Evolutionary conservation across 139 green algal species (phyloP).

Genomic region (Yamagishiella unicocca): DNA sequence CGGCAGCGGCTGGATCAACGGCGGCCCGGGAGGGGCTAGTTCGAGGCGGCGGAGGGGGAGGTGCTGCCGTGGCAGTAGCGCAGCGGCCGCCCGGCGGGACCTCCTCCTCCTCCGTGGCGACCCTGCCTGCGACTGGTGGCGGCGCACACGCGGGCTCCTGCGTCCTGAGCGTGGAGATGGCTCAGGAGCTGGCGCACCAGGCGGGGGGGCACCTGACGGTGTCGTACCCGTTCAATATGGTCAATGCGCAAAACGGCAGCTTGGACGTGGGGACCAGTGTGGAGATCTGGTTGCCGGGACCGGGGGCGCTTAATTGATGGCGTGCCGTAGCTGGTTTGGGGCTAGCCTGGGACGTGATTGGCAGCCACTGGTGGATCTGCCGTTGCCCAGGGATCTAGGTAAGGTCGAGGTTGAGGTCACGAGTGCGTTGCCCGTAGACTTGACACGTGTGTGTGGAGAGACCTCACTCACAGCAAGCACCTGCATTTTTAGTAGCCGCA

Average conservation of each 20-base stretch:
- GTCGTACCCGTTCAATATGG: conserved; percentile 50
- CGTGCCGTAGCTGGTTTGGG: no score
- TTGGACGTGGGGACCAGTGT: conserved; percentile 56
- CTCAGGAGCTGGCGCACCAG: conserved; percentile 36
- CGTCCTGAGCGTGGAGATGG: conserved; percentile 54
- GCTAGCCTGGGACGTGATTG: no score
- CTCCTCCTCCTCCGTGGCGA: not conserved
- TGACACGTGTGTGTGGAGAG: no score
- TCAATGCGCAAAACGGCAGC: conserved; percentile 52
- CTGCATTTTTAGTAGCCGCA: no score
- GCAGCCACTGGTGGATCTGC: no score
- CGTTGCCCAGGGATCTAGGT: no score
- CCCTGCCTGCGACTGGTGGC: not conserved
- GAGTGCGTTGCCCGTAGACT: no score
- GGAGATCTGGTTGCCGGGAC: conserved; percentile 56
- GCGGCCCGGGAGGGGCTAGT: not conserved
- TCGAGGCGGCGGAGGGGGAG: not conserved
- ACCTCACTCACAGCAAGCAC: no score
- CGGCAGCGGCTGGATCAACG: not conserved
- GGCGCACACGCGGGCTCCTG: conserved; percentile 19
- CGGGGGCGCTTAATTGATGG: not conserved
- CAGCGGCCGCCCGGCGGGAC: not conserved
- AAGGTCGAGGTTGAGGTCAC: no score
- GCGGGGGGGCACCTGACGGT: conserved; percentile 52
- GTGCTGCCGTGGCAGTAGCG: not conserved